These are phyloP conservation scores for Colletotrichum ledebouriae DNA, from an alignment of 2,329 filamentous ascomycete genomes.

Conservation along the genomic window DNA sequence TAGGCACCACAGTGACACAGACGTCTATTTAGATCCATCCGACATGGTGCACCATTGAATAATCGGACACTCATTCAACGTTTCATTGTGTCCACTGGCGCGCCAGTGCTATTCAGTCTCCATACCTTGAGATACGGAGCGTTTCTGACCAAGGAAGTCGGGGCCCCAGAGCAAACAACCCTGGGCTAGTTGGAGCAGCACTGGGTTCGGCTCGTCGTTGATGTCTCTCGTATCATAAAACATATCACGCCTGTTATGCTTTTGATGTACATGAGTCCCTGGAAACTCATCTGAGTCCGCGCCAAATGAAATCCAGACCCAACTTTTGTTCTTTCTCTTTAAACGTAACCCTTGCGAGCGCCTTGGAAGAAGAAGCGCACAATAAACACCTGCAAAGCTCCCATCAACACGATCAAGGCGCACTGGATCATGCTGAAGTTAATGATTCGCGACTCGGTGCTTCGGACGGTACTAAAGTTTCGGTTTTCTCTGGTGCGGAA, in stretches of 20 bases:
- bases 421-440: conserved; percentile 97
- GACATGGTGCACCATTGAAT: too few species aligned
- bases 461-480: conserved; percentile 97
- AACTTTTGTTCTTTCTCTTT: conserved; percentile 49
- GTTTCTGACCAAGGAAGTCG: not conserved
- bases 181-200: conserved; percentile 14
- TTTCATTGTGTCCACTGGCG: conserved; percentile 20
- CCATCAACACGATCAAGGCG: conserved; percentile 93
- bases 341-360: conserved; percentile 78
- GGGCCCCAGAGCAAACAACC: conserved; percentile 4
- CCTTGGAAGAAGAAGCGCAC: conserved; percentile 98
- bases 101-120: conserved; percentile 15
- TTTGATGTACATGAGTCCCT: conserved; percentile 41
- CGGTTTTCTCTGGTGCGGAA: conserved; percentile 99
- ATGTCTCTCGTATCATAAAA: conserved; percentile 38
- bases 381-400: conserved; percentile 94
- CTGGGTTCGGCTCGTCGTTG: conserved; percentile 36
- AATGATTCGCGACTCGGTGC: conserved; percentile 95
- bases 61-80: conserved; percentile 18
- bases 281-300: conserved; percentile 33
- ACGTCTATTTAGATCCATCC: too few species aligned
- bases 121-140: too few species aligned
- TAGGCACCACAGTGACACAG: too few species aligned
- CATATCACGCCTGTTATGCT: conserved; percentile 40
- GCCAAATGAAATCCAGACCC: conserved; percentile 33